Evolutionary conservation across 73 alveolate species (phyloP).

Genomic region (Paraurostyla sp.): DNA sequence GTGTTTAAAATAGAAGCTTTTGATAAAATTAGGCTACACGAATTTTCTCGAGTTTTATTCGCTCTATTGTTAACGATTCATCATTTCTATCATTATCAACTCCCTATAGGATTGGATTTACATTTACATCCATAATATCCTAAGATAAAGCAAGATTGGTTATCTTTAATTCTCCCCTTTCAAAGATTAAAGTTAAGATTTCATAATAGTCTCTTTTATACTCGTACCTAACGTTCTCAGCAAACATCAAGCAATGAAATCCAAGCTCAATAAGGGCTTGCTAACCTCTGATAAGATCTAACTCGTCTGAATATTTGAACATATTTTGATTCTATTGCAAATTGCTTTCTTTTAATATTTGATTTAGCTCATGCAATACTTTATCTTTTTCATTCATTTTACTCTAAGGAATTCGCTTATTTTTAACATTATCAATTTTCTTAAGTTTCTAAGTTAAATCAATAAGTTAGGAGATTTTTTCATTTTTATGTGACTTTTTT

Average conservation of each 20-base stretch:
- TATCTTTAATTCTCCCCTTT: slow-evolving; percentile 75
- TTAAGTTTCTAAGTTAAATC: slow-evolving; percentile 35
- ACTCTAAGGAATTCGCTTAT: neutral
- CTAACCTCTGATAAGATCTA: slow-evolving; percentile 52
- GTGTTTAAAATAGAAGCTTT: slow-evolving; percentile 17
- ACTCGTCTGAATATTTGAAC: slow-evolving; percentile 19
- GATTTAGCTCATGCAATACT: neutral
- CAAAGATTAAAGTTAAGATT: slow-evolving; percentile 11
- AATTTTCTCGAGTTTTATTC: neutral
- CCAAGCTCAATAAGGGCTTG: slow-evolving; percentile 68
- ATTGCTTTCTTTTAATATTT: neutral
- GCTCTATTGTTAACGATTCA: neutral
- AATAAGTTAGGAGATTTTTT: slow-evolving; percentile 1
- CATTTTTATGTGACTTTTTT: neutral
- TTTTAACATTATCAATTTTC: neutral
- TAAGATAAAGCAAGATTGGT: slow-evolving; percentile 18
- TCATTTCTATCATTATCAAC: too few relatives aligned
- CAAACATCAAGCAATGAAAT: slow-evolving; percentile 66
- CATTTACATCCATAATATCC: neutral
- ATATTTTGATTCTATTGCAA: neutral
- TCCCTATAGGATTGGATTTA: too few relatives aligned
- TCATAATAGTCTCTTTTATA: slow-evolving; percentile 61
- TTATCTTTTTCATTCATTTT: slow-evolving; percentile 9
- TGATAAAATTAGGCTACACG: slow-evolving; percentile 18
- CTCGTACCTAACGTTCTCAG: slow-evolving; percentile 61